These are phyloP conservation scores for Dentipellis fragilis DNA, from an alignment of 768 basidiomycete genomes.

Conservation along the genomic window DNA sequence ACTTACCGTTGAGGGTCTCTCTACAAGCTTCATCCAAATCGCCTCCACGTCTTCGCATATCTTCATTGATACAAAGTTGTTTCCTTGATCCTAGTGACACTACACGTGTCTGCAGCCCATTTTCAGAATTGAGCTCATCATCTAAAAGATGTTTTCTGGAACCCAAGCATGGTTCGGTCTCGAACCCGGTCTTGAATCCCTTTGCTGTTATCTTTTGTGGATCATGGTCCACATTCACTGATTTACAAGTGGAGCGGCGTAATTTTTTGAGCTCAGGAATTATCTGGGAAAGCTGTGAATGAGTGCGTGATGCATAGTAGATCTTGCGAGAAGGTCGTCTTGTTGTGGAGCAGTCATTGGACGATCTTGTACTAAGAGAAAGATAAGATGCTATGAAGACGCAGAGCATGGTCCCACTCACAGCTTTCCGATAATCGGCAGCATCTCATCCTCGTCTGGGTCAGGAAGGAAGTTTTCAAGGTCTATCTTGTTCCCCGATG, in stretches of 20 bases:
- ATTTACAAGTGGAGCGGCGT: slow-evolving; percentile 26
- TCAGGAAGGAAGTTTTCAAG: too few species aligned
- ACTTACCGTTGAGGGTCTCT: slow-evolving; percentile 60
- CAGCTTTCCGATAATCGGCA: too few species aligned
- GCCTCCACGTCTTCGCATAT: slow-evolving; percentile 45
- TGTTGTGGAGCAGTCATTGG: slow-evolving; percentile 38
- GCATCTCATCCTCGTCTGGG: too few species aligned
- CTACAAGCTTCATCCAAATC: slow-evolving; percentile 87
- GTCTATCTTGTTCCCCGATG: too few species aligned
- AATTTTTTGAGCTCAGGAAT: slow-evolving; percentile 76
- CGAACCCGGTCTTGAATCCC: too few species aligned
- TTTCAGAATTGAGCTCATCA: too few species aligned
- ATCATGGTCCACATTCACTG: too few species aligned
- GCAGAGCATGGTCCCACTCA: too few species aligned
- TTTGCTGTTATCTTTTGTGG: too few species aligned
- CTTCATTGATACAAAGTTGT: slow-evolving; percentile 88
- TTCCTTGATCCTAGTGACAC: slow-evolving; percentile 87
- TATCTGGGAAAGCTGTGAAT: slow-evolving; percentile 90
- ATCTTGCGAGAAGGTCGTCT: slow-evolving; percentile 59
- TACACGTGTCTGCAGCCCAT: slow-evolving; percentile 33
- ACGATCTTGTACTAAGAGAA: not conserved
- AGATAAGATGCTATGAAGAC: not conserved
- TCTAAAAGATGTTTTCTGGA: too few species aligned
- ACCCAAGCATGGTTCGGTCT: too few species aligned
- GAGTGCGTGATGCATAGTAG: slow-evolving; percentile 91